phyloP scores from a whole-genome alignment of 306 rosid genomes.

The Begonia fuchsioides region DNA sequence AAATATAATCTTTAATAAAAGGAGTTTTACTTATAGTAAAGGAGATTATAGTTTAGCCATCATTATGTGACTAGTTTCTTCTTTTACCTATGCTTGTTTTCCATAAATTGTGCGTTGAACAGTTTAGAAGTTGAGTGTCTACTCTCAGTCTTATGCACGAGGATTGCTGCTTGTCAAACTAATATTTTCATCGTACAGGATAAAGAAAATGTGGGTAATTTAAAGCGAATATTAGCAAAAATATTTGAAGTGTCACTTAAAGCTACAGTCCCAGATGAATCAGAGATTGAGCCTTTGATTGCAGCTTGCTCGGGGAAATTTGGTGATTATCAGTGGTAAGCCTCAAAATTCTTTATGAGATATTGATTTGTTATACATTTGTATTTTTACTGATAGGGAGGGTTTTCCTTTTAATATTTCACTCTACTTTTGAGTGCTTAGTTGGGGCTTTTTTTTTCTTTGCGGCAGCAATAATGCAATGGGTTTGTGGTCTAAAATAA shows the following conservation, averaged over 20 bases:
- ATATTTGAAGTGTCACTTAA: slow-evolving; percentile 50
- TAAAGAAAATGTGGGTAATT: slow-evolving; percentile 39
- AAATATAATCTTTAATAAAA: too few species aligned
- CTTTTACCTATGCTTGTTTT: too few species aligned
- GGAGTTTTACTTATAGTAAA: too few species aligned
- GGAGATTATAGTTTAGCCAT: too few species aligned
- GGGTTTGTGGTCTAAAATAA: slow-evolving; percentile 70
- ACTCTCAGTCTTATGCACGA: background rate
- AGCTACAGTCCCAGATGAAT: slow-evolving; percentile 36
- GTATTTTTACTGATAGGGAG: too few species aligned
- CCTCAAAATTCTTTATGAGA: background rate
- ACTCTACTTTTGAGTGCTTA: slow-evolving; percentile 1
- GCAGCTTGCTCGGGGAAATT: slow-evolving; percentile 47
- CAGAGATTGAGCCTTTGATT: slow-evolving; percentile 41
- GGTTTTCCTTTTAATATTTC: too few species aligned
- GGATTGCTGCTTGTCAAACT: background rate
- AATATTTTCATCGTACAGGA: slow-evolving; percentile 26
- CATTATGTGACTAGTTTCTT: too few species aligned
- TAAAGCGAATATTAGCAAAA: slow-evolving; percentile 46
- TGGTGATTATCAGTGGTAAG: slow-evolving; percentile 89
- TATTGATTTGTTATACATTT: background rate
- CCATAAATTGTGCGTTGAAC: too few species aligned
- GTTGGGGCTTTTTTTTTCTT: slow-evolving; percentile 1
- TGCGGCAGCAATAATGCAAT: slow-evolving; percentile 78
- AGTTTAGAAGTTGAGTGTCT: too few species aligned